phyloP scores from a whole-genome alignment of 2,329 filamentous ascomycete species.

The Pseudohalonectria lignicola region DNA sequence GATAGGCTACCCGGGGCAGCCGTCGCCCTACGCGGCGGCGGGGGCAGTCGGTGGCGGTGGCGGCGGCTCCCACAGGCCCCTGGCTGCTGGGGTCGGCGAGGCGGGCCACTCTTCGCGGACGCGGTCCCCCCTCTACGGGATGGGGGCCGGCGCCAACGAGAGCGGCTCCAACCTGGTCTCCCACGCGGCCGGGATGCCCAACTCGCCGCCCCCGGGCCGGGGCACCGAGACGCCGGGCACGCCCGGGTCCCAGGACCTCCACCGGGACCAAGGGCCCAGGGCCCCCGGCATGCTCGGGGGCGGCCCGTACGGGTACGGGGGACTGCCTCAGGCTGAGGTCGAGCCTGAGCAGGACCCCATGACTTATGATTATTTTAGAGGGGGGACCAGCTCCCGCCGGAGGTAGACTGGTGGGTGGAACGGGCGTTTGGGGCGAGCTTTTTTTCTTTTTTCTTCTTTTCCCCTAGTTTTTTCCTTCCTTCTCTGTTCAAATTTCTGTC shows the following conservation, averaged over 20 bases:
- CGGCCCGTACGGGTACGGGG: conserved; percentile 48
- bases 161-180: conserved; percentile 41
- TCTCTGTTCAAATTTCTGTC: too few species aligned
- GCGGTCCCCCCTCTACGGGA: conserved; percentile 35
- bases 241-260: conserved; percentile 8
- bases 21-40: not conserved
- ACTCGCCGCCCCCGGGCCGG: conserved; percentile 18
- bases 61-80: not conserved
- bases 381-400: conserved; percentile 11
- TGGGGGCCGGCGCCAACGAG: conserved; percentile 32
- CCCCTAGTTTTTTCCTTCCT: not conserved
- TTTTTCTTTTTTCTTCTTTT: not conserved
- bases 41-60: not conserved
- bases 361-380: conserved; percentile 48
- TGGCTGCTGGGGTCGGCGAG: not conserved
- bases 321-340: conserved; percentile 40
- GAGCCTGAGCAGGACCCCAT: conserved; percentile 27
- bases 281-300: conserved; percentile 44
- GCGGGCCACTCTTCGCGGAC: conserved; percentile 14
- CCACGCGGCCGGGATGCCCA: conserved; percentile 40
- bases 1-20: not conserved
- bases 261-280: conserved; percentile 10
- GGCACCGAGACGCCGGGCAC: conserved; percentile 5
- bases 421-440: not conserved
- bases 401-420: not conserved